Base-by-base conservation (phyloP, 164 flowering plant species). In the Annona squamosa region DNA sequence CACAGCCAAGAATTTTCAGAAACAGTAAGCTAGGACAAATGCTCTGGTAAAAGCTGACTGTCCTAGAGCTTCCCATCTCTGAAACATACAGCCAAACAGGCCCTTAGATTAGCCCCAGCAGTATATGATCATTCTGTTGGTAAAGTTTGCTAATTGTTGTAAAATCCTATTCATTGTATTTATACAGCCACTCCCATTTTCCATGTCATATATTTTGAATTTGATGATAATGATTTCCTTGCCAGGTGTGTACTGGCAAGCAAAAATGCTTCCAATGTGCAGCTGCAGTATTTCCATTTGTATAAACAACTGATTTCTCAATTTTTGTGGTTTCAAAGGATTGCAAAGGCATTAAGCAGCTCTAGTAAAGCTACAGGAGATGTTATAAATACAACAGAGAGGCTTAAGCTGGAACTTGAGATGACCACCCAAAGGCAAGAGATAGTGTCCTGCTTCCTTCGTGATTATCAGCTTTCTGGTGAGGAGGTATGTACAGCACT, bases 341-440 rank as follows among this genome's bases (percentile, higher is more conserved):
- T 95, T 69, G 93, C 89, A 37, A 87, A 89, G 78, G 93, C 99
- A 44, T 78, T 95, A 63, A 87, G 71, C 83, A 85, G 85, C 79
- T 95, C 97, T 70, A 89, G 81, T 86, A 87, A 89, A 42, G 89
- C 85, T 78, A 93, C 97, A 10, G 98, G 97, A 7, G 98, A 95
- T 78, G 90, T 93, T 72, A 89, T 93, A 73, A 87, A 81, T 72
- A 91, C 98, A 52, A 95, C 98, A 0, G 99, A 93, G 83, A 87
- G 98, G 84, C 92, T 95, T 5, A 91, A 90, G 73, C 94, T 88
- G 69, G 98, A 95, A 66, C 97, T 93, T 77, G 97, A 93, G 78
- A 74, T 84, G 63, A 90, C 93, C 65, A 87, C 91, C 16, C 97
- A 91, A 76, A 82, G 98, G 72, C 97, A 93, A 79, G 95, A 91